phyloP scores from a whole-genome alignment of 106 monocot species.

The Dendrobium chrysotoxum region DNA sequence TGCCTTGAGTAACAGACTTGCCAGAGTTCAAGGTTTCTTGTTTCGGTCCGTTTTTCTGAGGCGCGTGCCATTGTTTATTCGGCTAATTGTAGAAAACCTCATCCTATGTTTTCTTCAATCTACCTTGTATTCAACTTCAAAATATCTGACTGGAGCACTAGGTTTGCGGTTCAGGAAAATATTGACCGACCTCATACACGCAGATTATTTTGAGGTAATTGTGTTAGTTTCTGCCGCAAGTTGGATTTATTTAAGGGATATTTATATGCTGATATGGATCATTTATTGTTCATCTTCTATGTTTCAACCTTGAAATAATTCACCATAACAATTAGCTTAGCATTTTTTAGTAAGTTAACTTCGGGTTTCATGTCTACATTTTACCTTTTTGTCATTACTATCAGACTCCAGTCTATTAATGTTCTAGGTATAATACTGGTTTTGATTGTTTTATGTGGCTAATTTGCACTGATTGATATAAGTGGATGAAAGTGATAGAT shows the following conservation, averaged over 20 bases:
- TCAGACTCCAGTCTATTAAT: background rate
- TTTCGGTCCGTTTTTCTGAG: conserved; percentile 92
- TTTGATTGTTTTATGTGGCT: background rate
- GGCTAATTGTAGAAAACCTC: conserved; percentile 83
- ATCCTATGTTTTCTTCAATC: conserved; percentile 88
- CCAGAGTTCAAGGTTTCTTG: conserved; percentile 93
- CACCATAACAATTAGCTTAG: background rate
- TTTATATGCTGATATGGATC: background rate
- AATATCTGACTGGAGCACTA: conserved; percentile 82
- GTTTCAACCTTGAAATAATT: background rate
- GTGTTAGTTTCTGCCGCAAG: conserved; percentile 1
- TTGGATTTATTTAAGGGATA: background rate
- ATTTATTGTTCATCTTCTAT: background rate
- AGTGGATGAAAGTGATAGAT: background rate
- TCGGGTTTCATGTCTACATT: background rate
- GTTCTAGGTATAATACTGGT: background rate
- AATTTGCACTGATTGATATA: background rate
- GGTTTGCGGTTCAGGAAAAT: conserved; percentile 81
- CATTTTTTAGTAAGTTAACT: background rate
- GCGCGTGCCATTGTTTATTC: conserved; percentile 67
- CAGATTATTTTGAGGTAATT: conserved; percentile 90
- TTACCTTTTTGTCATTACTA: background rate
- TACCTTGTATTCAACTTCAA: conserved; percentile 75
- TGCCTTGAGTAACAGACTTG: conserved; percentile 80
- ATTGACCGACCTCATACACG: conserved; percentile 85